These are phyloP conservation scores for Hirsutella rhossiliensis DNA, from an alignment of 2,329 filamentous ascomycete genomes.

Conservation along the genomic window DNA sequence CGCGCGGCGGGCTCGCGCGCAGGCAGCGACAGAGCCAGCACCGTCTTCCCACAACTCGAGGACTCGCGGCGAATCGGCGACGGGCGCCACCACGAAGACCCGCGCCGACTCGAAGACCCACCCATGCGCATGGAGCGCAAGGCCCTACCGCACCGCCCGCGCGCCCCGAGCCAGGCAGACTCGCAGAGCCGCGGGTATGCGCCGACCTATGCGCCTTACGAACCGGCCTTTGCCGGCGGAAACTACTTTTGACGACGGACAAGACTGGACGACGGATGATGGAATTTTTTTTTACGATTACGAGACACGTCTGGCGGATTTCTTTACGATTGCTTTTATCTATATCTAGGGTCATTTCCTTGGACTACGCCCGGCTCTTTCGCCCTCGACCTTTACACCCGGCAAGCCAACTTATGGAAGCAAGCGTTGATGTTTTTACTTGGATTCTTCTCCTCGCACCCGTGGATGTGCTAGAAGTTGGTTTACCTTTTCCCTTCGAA, in stretches of 20 bases:
- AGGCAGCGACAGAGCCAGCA: slow-evolving; percentile 40
- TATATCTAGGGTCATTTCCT: slow-evolving; percentile 8
- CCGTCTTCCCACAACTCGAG: slow-evolving; percentile 32
- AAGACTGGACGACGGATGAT: slow-evolving; percentile 15
- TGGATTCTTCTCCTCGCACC: slow-evolving; percentile 2
- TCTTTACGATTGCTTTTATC: slow-evolving; percentile 3
- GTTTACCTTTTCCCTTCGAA: neutral
- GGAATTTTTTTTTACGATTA: slow-evolving; percentile 12
- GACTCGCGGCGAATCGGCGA: slow-evolving; percentile 19
- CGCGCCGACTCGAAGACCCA: slow-evolving; percentile 29
- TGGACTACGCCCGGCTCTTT: slow-evolving; percentile 6
- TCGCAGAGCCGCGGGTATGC: slow-evolving; percentile 25
- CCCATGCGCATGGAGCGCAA: slow-evolving; percentile 29
- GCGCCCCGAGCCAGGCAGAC: slow-evolving; percentile 37
- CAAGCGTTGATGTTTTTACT: slow-evolving; percentile 5
- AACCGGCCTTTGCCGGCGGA: slow-evolving; percentile 13
- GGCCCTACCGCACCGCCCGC: slow-evolving; percentile 29
- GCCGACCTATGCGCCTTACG: slow-evolving; percentile 14
- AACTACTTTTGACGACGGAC: slow-evolving; percentile 18
- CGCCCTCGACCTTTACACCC: neutral
- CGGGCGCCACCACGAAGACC: slow-evolving; percentile 17
- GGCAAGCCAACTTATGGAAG: slow-evolving; percentile 5
- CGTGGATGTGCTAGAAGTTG: slow-evolving; percentile 8
- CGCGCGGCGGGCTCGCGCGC: slow-evolving; percentile 19
- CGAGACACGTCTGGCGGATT: slow-evolving; percentile 10